phyloP scores from a whole-genome alignment of 1,139 yeast genomes.

The Nadsonia starkeyi-henricii region DNA sequence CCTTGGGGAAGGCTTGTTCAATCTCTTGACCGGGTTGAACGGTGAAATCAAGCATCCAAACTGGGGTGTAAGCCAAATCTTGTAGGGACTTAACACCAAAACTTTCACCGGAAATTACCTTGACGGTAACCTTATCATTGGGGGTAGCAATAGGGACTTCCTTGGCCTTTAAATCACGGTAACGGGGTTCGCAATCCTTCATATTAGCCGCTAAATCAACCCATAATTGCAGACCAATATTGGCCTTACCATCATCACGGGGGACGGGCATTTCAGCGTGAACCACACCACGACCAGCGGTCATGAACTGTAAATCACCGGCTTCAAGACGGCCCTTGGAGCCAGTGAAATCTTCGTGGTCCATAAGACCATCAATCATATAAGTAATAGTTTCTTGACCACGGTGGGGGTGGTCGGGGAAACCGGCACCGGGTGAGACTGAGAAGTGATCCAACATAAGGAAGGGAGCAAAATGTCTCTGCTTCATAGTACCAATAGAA shows the following conservation, averaged over 20 bases:
- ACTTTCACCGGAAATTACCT: slow-evolving; percentile 65
- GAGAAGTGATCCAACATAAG: slow-evolving; percentile 72
- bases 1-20: slow-evolving; percentile 44
- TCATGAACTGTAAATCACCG: slow-evolving; percentile 90
- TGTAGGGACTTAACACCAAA: slow-evolving; percentile 62
- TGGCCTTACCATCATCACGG: slow-evolving; percentile 31
- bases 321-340: slow-evolving; percentile 60
- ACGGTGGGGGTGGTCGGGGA: slow-evolving; percentile 88
- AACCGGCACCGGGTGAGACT: slow-evolving; percentile 56
- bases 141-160: slow-evolving; percentile 65
- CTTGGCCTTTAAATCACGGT: slow-evolving; percentile 57
- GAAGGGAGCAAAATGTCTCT: slow-evolving; percentile 71
- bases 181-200: slow-evolving; percentile 61
- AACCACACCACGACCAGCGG: slow-evolving; percentile 82
- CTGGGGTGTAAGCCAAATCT: slow-evolving; percentile 76
- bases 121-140: slow-evolving; percentile 50
- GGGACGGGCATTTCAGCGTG: slow-evolving; percentile 80
- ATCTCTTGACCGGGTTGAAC: slow-evolving; percentile 57
- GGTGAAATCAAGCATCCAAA: slow-evolving; percentile 56
- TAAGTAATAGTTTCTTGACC: slow-evolving; percentile 85
- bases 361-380: slow-evolving; percentile 59
- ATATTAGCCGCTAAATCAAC: slow-evolving; percentile 68
- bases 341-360: slow-evolving; percentile 90
- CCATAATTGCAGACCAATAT: slow-evolving; percentile 72
- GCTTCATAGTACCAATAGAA: slow-evolving; percentile 55